Evolutionary conservation across 768 basidiomycete genomes (phyloP).

Genomic region (Mycena metata): DNA sequence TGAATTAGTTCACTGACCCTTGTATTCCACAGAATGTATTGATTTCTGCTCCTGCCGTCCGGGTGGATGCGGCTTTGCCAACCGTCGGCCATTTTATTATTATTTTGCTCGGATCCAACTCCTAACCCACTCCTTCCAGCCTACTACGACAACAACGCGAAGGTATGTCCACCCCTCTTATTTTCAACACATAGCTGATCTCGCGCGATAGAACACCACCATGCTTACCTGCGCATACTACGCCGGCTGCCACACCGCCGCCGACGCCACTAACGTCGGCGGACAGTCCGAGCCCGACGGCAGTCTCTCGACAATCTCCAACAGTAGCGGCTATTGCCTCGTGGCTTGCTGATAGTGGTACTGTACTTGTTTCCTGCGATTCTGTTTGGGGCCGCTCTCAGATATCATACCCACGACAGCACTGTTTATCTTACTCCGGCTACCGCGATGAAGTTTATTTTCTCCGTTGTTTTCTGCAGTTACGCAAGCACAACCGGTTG

Average conservation of each 20-base stretch:
- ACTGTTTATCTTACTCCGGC: no score
- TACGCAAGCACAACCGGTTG: no score
- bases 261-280: constrained; percentile 28
- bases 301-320: constrained; percentile 21
- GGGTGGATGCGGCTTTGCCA: constrained; percentile 20
- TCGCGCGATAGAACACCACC: neutral
- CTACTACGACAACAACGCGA: constrained; percentile 12
- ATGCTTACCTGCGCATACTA: constrained; percentile 25
- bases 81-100: constrained; percentile 16
- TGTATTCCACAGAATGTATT: constrained; percentile 20
- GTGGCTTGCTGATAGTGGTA: neutral
- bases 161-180: neutral
- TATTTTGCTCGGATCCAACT: neutral
- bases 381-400: no score
- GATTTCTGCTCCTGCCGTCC: constrained; percentile 12
- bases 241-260: constrained; percentile 24
- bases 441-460: no score
- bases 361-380: no score
- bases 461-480: no score
- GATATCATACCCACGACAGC: no score
- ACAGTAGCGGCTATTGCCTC: constrained; percentile 28
- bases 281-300: constrained; percentile 33
- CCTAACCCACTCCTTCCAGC: neutral
- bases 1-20: neutral
- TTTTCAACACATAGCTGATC: no score